Percentiles rank a stretch among this genome's conserved stretches.
Evolutionary conservation across 1,139 yeast genomes (phyloP).

Genomic region (Sugiyamaella neomexicana): DNA sequence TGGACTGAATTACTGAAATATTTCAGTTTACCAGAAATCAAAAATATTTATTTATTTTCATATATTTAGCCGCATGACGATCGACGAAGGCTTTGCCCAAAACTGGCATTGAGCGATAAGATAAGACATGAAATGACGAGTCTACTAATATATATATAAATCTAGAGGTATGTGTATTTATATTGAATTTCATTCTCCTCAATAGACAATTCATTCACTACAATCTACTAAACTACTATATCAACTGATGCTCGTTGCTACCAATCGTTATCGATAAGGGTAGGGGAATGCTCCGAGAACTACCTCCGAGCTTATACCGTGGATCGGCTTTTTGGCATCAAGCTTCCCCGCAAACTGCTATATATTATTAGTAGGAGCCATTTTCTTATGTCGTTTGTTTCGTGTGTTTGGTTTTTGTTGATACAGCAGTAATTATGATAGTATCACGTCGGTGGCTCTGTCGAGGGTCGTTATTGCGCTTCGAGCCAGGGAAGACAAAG

Average conservation of each 20-base stretch:
- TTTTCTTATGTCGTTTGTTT: too few species aligned
- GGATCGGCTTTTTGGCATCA: too few species aligned
- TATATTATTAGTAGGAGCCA: too few species aligned
- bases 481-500: background rate
- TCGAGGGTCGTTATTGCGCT: background rate
- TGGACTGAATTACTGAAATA: background rate
- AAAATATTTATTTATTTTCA: background rate
- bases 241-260: too few species aligned
- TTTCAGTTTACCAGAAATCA: background rate
- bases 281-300: background rate
- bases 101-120: background rate
- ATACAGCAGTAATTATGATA: background rate
- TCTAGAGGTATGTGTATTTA: too few species aligned
- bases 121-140: background rate
- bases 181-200: too few species aligned
- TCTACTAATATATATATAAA: too few species aligned
- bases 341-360: background rate
- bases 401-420: too few species aligned
- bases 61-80: background rate
- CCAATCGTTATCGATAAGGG: slow-evolving; percentile 7
- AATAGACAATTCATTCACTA: too few species aligned
- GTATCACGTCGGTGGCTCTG: background rate
- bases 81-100: background rate
- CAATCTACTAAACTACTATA: too few species aligned
- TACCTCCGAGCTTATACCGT: background rate